Percentiles rank a stretch among this genome's conserved stretches.
phyloP scores from a whole-genome alignment of 2,329 filamentous ascomycete genomes.

The Aureobasidium sp. region DNA sequence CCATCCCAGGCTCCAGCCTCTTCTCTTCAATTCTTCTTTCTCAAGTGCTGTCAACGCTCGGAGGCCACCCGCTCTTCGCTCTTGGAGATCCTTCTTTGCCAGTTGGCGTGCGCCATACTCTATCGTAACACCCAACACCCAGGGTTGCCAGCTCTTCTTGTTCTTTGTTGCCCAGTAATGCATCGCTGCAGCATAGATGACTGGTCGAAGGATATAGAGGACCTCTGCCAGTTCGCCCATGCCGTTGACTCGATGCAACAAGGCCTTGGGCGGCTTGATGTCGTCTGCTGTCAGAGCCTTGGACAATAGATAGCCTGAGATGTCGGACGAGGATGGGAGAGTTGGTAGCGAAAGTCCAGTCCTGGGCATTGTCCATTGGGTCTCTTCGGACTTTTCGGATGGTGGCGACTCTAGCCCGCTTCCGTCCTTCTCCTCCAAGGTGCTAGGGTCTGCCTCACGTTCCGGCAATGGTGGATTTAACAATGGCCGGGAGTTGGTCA shows the following conservation, averaged over 20 bases:
- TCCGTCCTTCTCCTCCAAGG: constrained; percentile 41
- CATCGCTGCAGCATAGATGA: constrained; percentile 78
- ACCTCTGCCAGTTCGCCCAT: constrained; percentile 78
- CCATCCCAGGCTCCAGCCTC: constrained; percentile 88
- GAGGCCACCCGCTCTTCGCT: constrained; percentile 58
- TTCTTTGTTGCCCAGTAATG: constrained; percentile 63
- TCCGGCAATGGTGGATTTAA: constrained; percentile 79
- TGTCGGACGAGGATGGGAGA: constrained; percentile 70
- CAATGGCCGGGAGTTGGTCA: constrained; percentile 75
- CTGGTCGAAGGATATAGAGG: constrained; percentile 82
- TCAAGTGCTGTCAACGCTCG: constrained; percentile 75
- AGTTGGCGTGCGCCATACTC: constrained; percentile 88
- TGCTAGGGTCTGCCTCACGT: constrained; percentile 64
- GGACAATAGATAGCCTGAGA: constrained; percentile 76
- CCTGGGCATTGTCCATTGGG: constrained; percentile 79
- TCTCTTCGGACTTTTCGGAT: constrained; percentile 30
- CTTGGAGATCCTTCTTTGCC: constrained; percentile 55
- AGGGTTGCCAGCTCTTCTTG: constrained; percentile 80
- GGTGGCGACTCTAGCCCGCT: constrained; percentile 42
- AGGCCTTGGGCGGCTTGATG: constrained; percentile 80
- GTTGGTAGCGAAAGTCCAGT: constrained; percentile 79
- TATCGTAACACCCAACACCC: constrained; percentile 75
- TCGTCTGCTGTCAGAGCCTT: constrained; percentile 93
- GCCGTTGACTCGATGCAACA: constrained; percentile 67
- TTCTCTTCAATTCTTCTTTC: constrained; percentile 76